Conservation (phyloP, 805 yeast species). For the Ogataea trehaloabstinens region DNA sequence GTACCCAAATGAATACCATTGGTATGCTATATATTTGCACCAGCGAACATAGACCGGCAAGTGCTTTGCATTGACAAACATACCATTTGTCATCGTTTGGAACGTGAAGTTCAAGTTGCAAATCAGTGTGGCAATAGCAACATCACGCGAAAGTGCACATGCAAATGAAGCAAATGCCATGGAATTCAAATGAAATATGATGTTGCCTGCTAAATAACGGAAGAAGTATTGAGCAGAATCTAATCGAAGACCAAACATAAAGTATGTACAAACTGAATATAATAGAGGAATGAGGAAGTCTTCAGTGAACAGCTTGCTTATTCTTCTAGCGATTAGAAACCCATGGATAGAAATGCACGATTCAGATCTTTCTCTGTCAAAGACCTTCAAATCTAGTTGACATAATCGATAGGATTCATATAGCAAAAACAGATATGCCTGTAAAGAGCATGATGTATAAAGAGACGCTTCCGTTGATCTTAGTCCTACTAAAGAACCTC, state of each 20-base stretch:
- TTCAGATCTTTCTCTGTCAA: conserved; percentile 70
- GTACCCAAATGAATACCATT: conserved; percentile 79
- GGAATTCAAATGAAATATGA: conserved; percentile 56
- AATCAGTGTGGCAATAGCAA: conserved; percentile 58
- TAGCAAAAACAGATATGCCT: conserved; percentile 52
- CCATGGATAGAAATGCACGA: conserved; percentile 65
- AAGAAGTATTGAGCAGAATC: conserved; percentile 50
- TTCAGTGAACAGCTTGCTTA: conserved; percentile 65
- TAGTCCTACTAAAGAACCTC: conserved; percentile 58
- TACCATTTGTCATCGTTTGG: conserved; percentile 79
- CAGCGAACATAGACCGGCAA: conserved; percentile 87
- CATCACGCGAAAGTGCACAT: conserved; percentile 59
- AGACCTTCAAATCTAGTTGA: conserved; percentile 49
- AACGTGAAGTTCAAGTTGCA: conserved; percentile 65
- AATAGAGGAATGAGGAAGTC: conserved; percentile 62
- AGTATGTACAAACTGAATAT: conserved; percentile 63
- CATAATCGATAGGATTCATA: conserved; percentile 62
- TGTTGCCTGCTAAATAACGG: conserved; percentile 54
- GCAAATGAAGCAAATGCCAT: conserved; percentile 52
- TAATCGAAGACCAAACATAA: conserved; percentile 70
- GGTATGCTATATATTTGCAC: conserved; percentile 73
- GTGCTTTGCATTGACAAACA: conserved; percentile 65
- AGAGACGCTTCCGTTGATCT: conserved; percentile 55
- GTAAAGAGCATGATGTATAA: conserved; percentile 52
- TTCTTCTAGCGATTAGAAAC: conserved; percentile 60